Evolutionary conservation across 208 protist genomes (phyloP), one percentile per base, ranked within the genome.

Genomic region (Naegleria fowleri): DNA sequence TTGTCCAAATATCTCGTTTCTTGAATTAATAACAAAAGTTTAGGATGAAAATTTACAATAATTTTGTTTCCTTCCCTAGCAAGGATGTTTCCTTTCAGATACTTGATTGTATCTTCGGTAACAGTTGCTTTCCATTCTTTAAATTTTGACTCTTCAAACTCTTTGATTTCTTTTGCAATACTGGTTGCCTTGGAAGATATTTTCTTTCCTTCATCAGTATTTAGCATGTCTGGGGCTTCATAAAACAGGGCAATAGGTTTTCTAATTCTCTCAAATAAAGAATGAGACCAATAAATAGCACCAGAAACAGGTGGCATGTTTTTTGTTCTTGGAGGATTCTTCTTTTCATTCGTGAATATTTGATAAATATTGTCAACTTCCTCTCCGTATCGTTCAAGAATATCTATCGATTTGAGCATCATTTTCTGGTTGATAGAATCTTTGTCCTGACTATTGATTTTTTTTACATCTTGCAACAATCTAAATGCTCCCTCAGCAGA

Each of bases 1-100:
- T 96, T 94, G 92, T 99, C 97, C 0, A 99, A 93, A 94, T 99
- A 99, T 94, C 98, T 99, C 59, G 97, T 95, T 95, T 99, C 98
- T n/a, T 96, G 96, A 92, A 99, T 99, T 43, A 99, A 93, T 88
- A 97, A 93, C 89, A 96, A 96, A 52, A 99, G 95, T 55, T 94
- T 91, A 67, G 92, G 92, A 93, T 98, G 93, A 93, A 99, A 99
- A 94, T 99, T 99, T 39, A 99, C 97, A 83, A 91, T 92, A 76
- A 92, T 94, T 40, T 95, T 94, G 5, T 55, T 41, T 16, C 90
- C 22, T 83, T 90, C 48, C 79, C 11, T 25, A 29, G 7, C 2
- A 29, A 99, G 94, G 76, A 98, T 97, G 91, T 95, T 95, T 91
- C 94, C 92, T 92, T 98, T 98, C n/a, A 99, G 94, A 15, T 96